These are phyloP conservation scores for Mastigamoeba balamuthi DNA, from an alignment of 78 protist genomes.

Conservation along the genomic window DNA sequence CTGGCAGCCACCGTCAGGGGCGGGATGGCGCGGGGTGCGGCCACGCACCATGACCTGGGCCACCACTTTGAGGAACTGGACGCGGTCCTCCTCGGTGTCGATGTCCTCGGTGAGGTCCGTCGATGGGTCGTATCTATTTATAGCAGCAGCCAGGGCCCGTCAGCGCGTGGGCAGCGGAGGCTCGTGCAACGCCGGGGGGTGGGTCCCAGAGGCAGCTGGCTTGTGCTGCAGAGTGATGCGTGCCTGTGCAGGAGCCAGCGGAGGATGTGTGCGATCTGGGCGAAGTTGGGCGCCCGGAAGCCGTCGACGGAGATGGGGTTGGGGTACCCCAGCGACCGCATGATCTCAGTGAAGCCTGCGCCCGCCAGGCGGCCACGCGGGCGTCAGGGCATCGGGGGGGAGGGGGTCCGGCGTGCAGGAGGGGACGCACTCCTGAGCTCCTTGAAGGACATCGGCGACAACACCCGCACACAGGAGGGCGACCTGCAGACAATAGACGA, in stretches of 20 bases:
- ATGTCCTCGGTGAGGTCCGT: no score
- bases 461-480: neutral
- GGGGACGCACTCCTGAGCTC: neutral
- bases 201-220: no score
- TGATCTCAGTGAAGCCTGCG: neutral
- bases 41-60: neutral
- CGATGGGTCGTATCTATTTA: no score
- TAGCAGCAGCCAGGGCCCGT: no score
- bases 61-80: neutral
- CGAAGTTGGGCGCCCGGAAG: neutral
- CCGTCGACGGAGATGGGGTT: neutral
- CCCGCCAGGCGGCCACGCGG: neutral
- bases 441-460: neutral
- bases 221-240: no score
- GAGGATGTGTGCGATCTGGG: no score
- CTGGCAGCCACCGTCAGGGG: no score
- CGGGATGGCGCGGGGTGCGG: no score
- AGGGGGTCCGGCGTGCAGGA: neutral
- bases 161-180: no score
- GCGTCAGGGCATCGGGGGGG: neutral
- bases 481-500: no score
- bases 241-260: no score
- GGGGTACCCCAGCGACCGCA: neutral
- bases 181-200: no score
- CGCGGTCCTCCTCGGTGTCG: neutral